Percentiles rank a stretch among this genome's conserved stretches.
Conservation (phyloP, 805 yeast species). For the Saturnispora gosingensis region DNA sequence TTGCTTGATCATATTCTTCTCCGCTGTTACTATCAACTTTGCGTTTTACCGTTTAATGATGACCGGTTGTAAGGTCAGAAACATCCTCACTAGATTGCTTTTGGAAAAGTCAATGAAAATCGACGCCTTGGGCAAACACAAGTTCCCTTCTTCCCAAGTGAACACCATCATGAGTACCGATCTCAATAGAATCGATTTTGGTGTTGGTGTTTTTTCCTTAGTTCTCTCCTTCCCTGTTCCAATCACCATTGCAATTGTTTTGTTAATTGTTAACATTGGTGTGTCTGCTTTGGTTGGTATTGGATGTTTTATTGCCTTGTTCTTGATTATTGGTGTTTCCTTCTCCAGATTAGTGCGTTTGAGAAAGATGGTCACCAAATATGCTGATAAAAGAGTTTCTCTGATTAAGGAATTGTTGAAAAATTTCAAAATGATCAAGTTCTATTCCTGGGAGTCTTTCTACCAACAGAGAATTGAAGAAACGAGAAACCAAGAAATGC, state of each 20-base stretch:
- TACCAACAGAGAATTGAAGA: constrained; percentile 47
- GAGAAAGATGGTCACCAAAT: constrained; percentile 47
- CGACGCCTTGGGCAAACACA: constrained; percentile 50
- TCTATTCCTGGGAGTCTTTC: constrained; percentile 85
- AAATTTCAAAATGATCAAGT: constrained; percentile 73
- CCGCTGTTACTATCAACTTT: constrained; percentile 47
- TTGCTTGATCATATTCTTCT: constrained; percentile 41
- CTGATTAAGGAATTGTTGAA: constrained; percentile 70
- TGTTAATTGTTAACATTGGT: constrained; percentile 65
- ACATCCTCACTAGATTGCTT: constrained; percentile 59
- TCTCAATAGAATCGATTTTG: constrained; percentile 67
- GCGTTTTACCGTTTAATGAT: constrained; percentile 50
- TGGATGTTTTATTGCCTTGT: constrained; percentile 43
- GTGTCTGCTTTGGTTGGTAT: constrained; percentile 66
- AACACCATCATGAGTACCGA: constrained; percentile 79
- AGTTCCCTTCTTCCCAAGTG: constrained; percentile 60
- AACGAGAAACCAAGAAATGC: constrained; percentile 56
- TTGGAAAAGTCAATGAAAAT: constrained; percentile 57
- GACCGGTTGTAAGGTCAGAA: constrained; percentile 63
- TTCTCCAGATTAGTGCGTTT: constrained; percentile 42
- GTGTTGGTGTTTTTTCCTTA: constrained; percentile 60
- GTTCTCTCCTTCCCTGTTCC: constrained; percentile 54
- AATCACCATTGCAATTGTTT: constrained; percentile 49
- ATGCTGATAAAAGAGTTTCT: constrained; percentile 71
- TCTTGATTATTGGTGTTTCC: constrained; percentile 34